Evolutionary conservation across 2,329 filamentous ascomycete genomes (phyloP), one percentile per base, ranked within the genome.

Genomic region (Hortaea werneckii): DNA sequence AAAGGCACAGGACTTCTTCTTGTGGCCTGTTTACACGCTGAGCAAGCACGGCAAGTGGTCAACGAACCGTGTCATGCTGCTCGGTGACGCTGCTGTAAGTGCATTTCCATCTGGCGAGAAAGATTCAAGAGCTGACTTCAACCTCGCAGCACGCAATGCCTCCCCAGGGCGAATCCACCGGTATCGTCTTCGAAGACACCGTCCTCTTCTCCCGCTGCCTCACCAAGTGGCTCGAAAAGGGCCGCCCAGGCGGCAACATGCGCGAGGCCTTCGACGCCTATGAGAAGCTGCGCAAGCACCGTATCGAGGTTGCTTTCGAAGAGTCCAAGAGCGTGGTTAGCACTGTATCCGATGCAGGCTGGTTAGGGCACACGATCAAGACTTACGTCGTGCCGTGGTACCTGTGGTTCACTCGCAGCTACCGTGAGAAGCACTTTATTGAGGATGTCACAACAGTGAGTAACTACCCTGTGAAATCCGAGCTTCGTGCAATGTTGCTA

Each of bases 141-240:
- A 6, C 8, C 9, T 27, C 29, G 10, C 43, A 63, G 41, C 69
- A 72, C 53, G 69, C 68, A 7, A 75, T 75, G 72, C 70, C 72
- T 3, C 71, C 72, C 3, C 71, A 74, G 47, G 72, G 72, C 8
- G 72, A 75, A 50, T 66, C 64, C 29, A 74, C 71, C 4, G 72
- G 72, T 11, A 68, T 75, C 30, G 70, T 74, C 7, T 74, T 76
- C 50, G 73, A 75, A 57, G 72, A 75, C 53, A 73, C 67, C 2
- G 68, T 74, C 32, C 56, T 75, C 44, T 68, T 75, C 56, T 66
- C 71, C 28, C 57, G 68, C 41, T 69, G 66, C 57, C 47, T 71
- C 40, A 64, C 61, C 1, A 56, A 61, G 38, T 70, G 68, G 67
- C 63, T 69, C 54, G 62, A 69, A 46, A 65, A 63, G 47, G 60